Evolutionary conservation across 1,284 basidiomycete genomes (phyloP).

Genomic region (Leccinum solheimii): DNA sequence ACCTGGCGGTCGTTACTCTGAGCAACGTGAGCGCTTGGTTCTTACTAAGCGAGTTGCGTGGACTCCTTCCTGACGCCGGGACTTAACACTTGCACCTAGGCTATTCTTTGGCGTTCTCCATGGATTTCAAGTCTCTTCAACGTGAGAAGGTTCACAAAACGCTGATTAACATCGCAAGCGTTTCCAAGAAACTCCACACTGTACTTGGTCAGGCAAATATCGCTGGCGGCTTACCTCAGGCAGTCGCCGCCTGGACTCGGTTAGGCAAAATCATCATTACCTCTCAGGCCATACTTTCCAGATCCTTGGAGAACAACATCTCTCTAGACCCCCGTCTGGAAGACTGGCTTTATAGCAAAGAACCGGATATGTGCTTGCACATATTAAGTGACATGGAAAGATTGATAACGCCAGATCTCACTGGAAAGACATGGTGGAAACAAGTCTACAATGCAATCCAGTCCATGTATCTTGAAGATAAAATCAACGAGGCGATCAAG

Average conservation of each 20-base stretch:
- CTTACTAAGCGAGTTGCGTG: too few relatives aligned
- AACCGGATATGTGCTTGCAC: slow-evolving; percentile 6
- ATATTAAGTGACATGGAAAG: slow-evolving; percentile 1
- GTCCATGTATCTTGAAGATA: background rate
- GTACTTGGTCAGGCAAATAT: background rate
- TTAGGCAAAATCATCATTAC: slow-evolving; percentile 3
- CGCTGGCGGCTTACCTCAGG: background rate
- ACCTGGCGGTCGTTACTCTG: too few relatives aligned
- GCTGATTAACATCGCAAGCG: slow-evolving; percentile 1
- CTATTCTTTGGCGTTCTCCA: background rate
- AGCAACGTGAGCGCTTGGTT: too few relatives aligned
- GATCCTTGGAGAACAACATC: background rate
- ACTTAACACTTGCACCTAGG: too few relatives aligned
- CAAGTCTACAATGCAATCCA: background rate
- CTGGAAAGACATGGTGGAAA: background rate
- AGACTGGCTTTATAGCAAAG: slow-evolving; percentile 8
- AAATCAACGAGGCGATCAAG: background rate
- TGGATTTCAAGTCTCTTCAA: background rate
- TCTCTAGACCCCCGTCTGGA: background rate
- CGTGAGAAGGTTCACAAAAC: background rate
- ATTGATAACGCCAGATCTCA: background rate
- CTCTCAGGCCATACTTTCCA: slow-evolving; percentile 2
- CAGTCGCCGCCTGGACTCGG: background rate
- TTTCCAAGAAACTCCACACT: slow-evolving; percentile 1
- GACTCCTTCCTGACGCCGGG: too few relatives aligned